These are phyloP conservation scores for Paecilomyces sp. DNA, from an alignment of 2,329 filamentous ascomycete genomes.

Conservation along the genomic window DNA sequence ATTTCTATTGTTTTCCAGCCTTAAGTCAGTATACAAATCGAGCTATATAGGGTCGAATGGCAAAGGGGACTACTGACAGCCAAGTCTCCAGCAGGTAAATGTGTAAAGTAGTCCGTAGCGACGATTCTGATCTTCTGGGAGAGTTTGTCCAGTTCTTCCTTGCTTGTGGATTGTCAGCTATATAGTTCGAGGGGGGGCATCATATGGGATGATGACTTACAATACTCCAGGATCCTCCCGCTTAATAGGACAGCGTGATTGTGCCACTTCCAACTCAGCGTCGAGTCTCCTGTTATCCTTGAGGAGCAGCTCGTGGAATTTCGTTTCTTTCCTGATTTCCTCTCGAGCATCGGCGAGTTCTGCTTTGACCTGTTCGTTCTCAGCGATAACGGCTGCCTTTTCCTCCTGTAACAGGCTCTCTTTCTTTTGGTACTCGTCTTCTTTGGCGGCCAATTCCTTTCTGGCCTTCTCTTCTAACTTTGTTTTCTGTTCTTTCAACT, in stretches of 20 bases:
- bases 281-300: not conserved
- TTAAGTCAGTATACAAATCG: not conserved
- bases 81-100: not conserved
- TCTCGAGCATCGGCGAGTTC: not conserved
- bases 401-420: not conserved
- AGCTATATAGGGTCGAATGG: not conserved
- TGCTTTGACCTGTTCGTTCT: not conserved
- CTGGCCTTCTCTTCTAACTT: not conserved
- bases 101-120: not conserved
- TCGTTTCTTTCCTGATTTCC: not conserved
- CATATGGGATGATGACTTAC: not conserved
- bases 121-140: not conserved
- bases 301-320: not conserved
- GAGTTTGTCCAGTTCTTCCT: not conserved
- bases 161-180: not conserved
- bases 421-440: not conserved
- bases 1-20: not conserved
- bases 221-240: not conserved
- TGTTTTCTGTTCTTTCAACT: not conserved
- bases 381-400: not conserved
- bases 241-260: not conserved
- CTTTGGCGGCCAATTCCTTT: not conserved
- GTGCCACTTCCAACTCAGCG: not conserved
- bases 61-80: not conserved
- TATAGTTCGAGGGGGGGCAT: not conserved